These are phyloP conservation scores for Lagenaria siceraria DNA, from an alignment of 306 rosid species.

Conservation along the genomic window DNA sequence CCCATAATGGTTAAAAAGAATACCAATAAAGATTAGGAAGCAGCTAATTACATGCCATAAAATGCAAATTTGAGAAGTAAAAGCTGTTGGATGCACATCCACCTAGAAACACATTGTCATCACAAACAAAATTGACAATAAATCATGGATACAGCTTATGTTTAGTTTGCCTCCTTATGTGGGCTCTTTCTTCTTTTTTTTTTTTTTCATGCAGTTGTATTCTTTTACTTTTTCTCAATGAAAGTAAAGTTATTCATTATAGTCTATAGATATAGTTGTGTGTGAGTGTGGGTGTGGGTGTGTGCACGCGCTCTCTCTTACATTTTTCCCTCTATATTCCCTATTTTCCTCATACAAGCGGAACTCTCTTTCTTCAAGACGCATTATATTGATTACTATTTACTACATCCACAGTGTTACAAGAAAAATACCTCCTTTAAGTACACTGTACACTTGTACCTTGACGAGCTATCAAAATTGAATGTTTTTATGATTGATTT, in stretches of 20 bases:
- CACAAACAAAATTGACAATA: not conserved
- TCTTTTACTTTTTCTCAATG: too few relatives aligned
- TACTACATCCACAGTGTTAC: not conserved
- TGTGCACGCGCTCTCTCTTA: not conserved
- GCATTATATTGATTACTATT: not conserved
- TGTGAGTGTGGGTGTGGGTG: too few relatives aligned
- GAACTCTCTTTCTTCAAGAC: not conserved
- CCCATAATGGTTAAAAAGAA: not conserved
- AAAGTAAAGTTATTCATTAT: too few relatives aligned
- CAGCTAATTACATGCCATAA: not conserved
- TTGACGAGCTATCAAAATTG: not conserved
- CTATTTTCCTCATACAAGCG: not conserved
- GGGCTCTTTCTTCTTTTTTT: too few relatives aligned
- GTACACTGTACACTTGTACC: not conserved
- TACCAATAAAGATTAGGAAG: not conserved
- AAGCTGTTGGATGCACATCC: not conserved
- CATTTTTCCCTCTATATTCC: not conserved
- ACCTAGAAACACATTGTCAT: not conserved
- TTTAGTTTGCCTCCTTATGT: too few relatives aligned
- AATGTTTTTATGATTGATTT: not conserved
- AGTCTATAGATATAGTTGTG: too few relatives aligned
- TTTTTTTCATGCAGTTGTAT: too few relatives aligned
- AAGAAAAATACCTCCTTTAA: not conserved
- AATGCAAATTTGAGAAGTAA: not conserved
- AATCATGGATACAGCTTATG: not conserved